Percentiles rank a stretch among this genome's conserved stretches.
phyloP scores from a whole-genome alignment of 495 filamentous ascomycete species.

The Lasiosphaeria miniovina region DNA sequence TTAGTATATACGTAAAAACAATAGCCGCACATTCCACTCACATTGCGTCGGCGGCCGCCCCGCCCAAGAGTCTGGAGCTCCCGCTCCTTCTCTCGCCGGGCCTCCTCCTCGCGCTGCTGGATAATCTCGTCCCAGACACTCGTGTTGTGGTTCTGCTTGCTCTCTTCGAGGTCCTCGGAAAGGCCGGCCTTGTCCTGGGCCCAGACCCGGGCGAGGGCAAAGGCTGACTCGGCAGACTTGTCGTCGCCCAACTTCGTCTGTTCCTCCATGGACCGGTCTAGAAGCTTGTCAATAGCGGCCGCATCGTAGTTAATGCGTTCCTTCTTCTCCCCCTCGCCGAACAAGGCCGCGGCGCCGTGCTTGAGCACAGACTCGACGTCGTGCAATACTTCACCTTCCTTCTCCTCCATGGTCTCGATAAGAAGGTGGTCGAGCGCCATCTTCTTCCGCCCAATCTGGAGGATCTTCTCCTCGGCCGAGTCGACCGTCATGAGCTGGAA shows the following conservation, averaged over 20 bases:
- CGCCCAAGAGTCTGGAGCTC: conserved; percentile 72
- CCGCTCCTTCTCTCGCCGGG: conserved; percentile 60
- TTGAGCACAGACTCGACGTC: conserved; percentile 87
- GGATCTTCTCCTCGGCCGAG: conserved; percentile 90
- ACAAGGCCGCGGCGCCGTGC: conserved; percentile 82
- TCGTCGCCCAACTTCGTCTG: conserved; percentile 57
- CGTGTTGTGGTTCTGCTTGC: conserved; percentile 53
- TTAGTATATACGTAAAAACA: conserved; percentile 18
- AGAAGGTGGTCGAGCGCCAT: conserved; percentile 90
- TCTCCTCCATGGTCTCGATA: conserved; percentile 78
- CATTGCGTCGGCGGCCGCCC: conserved; percentile 65
- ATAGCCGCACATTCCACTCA: conserved; percentile 30
- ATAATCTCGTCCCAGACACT: conserved; percentile 88
- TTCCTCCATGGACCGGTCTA: conserved; percentile 82
- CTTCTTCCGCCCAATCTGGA: conserved; percentile 95
- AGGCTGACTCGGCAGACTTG: conserved; percentile 68
- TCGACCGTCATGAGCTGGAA: conserved; percentile 90
- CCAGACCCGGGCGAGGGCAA: conserved; percentile 92
- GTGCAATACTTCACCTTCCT: conserved; percentile 65
- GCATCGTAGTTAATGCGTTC: conserved; percentile 72
- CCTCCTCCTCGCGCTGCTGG: conserved; percentile 72
- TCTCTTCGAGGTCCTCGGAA: conserved; percentile 56
- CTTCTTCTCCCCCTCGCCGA: conserved; percentile 67
- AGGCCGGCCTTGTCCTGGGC: conserved; percentile 65
- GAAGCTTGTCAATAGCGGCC: conserved; percentile 76